Percentiles rank a stretch among this genome's conserved stretches.
These are phyloP conservation scores for Leccinum pachyderme DNA, from an alignment of 1,284 basidiomycete species.

Conservation along the genomic window DNA sequence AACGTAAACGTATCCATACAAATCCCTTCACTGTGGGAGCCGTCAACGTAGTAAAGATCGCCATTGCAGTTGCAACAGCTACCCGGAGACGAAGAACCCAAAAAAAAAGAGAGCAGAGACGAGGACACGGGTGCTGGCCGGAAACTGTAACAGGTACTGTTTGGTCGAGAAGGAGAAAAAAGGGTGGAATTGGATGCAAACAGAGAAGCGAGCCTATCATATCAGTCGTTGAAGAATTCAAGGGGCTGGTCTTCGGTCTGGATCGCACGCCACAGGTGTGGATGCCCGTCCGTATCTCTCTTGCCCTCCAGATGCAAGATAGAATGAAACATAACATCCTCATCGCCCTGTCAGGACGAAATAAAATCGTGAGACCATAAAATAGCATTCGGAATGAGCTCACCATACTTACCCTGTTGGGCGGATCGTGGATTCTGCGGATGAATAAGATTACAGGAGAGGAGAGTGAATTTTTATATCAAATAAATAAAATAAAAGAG, in stretches of 20 bases:
- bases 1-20: conserved; percentile 16
- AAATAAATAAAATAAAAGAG: background rate
- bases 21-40: conserved; percentile 10
- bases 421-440: conserved; percentile 67
- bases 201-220: background rate
- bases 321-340: conserved; percentile 69
- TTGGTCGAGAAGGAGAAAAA: conserved; percentile 17
- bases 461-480: too few species aligned
- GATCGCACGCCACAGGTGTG: conserved; percentile 61
- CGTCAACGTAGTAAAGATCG: background rate
- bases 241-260: conserved; percentile 57
- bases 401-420: conserved; percentile 52
- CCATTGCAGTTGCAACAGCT: background rate
- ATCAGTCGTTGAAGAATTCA: conserved; percentile 61
- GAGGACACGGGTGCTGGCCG: conserved; percentile 10
- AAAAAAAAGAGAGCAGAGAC: background rate
- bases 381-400: background rate
- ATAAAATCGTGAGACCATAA: conserved; percentile 9
- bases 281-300: conserved; percentile 48
- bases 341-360: conserved; percentile 47
- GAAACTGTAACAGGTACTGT: conserved; percentile 17
- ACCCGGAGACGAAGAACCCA: conserved; percentile 9
- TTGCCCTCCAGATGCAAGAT: conserved; percentile 63
- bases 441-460: conserved; percentile 6
- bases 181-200: background rate